Evolutionary conservation across 1,284 basidiomycete genomes (phyloP), one percentile per base, ranked within the genome.

Genomic region (Singerocomus rubriflavus): DNA sequence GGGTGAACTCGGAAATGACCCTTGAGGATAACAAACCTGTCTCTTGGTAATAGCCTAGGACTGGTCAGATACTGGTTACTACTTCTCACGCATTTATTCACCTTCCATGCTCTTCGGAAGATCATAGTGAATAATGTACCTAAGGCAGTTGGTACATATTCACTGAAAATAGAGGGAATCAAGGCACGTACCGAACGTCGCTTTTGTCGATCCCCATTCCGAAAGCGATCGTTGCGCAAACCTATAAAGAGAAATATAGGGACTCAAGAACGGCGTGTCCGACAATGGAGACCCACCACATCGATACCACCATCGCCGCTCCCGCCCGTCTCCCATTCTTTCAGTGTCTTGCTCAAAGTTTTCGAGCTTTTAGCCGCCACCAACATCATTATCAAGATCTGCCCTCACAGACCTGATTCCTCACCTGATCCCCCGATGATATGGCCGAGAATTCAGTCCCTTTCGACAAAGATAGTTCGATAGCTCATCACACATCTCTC

Each of bases 201-300:
- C 81, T 71, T 66, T 93, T 92, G 66, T 95, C 91, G 30, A 95
- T 92, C 1, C 92, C 91, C 75, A 93, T 86, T 2, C 92, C 91
- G 60, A 94, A 94, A 2, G 91, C 91, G 38, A 93, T 83, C 0
- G 82, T 83, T 1, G 81, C 81, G 16, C 81, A 79, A 25, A 80
- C 75, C 68, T 78, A 57, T 62, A 75, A 27, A 72, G 71, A n/a
- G 42, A 4, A 30, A 32, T 29, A 37, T 39, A 43, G 25, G n/a
- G 6, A 9, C 10, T 11, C 36, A 11, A 26, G n/a, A n/a, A 4
- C 6, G 8, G 16, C 1, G 8, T 11, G 0, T 14, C 29, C 2
- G 34, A 25, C 11, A 37, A 39, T n/a, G 4, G 26, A 30, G 5
- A 66, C 80, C 48, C 54, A 85, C 85, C 13, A 87, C 73, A 54